Evolutionary conservation across 306 rosid species (phyloP).

Genomic region (Nissolia schottii): DNA sequence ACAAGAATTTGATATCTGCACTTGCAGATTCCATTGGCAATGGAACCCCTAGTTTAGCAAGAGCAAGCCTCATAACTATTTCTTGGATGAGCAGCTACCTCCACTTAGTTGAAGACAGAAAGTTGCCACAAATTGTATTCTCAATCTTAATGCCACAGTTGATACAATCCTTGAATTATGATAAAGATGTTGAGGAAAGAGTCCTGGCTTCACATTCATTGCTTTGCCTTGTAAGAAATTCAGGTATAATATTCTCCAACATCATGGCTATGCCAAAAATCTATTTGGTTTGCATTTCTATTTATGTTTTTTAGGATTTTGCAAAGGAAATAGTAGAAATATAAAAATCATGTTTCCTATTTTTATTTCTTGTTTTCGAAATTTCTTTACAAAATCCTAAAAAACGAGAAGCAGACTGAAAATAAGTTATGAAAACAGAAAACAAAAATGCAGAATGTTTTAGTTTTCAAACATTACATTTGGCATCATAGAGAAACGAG

Average conservation of each 20-base stretch:
- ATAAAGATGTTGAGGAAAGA: conserved; percentile 67
- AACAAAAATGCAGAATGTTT: no score
- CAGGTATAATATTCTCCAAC: conserved; percentile 43
- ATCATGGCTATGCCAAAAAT: background rate
- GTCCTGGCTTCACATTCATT: conserved; percentile 79
- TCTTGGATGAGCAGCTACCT: conserved; percentile 71
- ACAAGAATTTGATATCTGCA: conserved; percentile 47
- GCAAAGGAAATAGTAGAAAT: no score
- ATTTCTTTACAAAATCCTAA: no score
- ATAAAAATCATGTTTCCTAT: no score
- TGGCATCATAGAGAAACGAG: background rate
- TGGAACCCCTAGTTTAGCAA: conserved; percentile 55
- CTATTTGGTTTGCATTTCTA: no score
- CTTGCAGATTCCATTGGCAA: conserved; percentile 56
- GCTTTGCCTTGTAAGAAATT: conserved; percentile 41
- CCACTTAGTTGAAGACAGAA: conserved; percentile 35
- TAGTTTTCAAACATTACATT: background rate
- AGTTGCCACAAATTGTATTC: conserved; percentile 37
- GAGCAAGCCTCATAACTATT: conserved; percentile 65
- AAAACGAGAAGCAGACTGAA: no score
- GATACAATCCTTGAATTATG: conserved; percentile 44
- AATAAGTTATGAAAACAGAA: no score
- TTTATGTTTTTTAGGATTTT: no score
- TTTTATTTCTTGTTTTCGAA: no score
- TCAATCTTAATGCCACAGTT: conserved; percentile 55